Evolutionary conservation across 2,329 filamentous ascomycete genomes (phyloP), one percentile per base, ranked within the genome.

Genomic region (Calonectria leucothoes): DNA sequence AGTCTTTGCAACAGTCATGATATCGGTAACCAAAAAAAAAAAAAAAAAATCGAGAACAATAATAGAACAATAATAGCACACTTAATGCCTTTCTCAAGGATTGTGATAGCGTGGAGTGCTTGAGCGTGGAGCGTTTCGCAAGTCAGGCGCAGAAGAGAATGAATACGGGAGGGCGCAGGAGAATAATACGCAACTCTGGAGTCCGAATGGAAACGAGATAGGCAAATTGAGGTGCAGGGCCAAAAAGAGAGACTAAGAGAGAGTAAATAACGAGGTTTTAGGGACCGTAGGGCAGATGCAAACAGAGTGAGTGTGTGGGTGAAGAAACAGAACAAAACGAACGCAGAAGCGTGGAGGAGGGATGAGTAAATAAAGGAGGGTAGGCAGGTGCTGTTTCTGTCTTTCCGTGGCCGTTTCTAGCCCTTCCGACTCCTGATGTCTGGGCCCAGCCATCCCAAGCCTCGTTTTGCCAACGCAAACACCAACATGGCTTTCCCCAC

Each of bases 1-100:
- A 59, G 78, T 67, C 20, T 63, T 72, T 39, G 71, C 75, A 67
- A 79, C 25, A 20, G 73, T 51, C 80, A 83, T 75, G 42, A 42
- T 64, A 33, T 63, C 27, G 49, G 29, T 33, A 49, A 37, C 11
- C 48, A 14, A 31, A 64, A 39, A 27, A 35, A 57, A 49, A 57
- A 48, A 42, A 37, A 15, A 31, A 64, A 33, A 48, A n/a, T n/a
- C 37, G 25, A 31, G 27, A 37, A 39, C 31, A 39, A 15, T 39
- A 25, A 29, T 20, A 27, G 49, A 48, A 39, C 33, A 63, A 33
- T 29, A 20, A 35, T 23, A 51, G 37, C 48, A 55, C 37, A 51
- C 25, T 61, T 69, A 12, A 51, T 52, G 57, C 57, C 57, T 39
- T 31, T 63, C 14, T 71, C 66, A 78, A 72, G 67, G 70, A 72